A percentile compares a stretch with the other conserved stretches of the same genome.
These are phyloP conservation scores for Mycena rosella DNA, from an alignment of 768 basidiomycete genomes.

Conservation along the genomic window DNA sequence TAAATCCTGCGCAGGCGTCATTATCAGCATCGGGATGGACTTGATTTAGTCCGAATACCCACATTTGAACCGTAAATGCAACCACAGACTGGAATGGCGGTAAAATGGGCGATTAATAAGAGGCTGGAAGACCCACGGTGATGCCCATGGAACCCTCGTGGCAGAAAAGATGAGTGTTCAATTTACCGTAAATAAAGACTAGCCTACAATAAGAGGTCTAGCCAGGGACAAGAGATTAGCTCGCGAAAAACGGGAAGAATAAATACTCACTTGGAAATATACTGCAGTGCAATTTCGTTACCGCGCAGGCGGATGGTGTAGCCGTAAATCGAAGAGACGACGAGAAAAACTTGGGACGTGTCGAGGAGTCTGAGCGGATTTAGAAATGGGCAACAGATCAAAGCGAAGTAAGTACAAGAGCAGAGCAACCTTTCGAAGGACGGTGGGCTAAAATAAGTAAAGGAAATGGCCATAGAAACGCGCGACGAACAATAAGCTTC, in stretches of 20 bases:
- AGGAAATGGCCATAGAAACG: background rate
- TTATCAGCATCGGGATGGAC: background rate
- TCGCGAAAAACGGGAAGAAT: background rate
- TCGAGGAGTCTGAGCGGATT: conserved; percentile 33
- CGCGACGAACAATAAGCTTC: conserved; percentile 45
- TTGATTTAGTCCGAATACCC: conserved; percentile 8
- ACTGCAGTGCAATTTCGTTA: conserved; percentile 28
- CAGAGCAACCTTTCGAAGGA: conserved; percentile 34
- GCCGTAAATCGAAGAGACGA: conserved; percentile 29
- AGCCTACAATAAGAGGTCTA: conserved; percentile 31
- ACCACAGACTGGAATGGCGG: conserved; percentile 43
- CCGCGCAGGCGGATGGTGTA: conserved; percentile 31
- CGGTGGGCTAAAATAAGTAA: conserved; percentile 10
- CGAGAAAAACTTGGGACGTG: conserved; percentile 32
- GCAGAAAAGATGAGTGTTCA: background rate
- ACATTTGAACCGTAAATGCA: conserved; percentile 53
- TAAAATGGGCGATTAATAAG: background rate
- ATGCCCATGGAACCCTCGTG: conserved; percentile 51
- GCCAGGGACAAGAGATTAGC: background rate
- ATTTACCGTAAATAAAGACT: background rate
- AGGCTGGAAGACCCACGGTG: conserved; percentile 39
- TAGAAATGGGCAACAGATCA: conserved; percentile 5
- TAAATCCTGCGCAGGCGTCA: conserved; percentile 42
- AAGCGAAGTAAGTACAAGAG: conserved; percentile 29
- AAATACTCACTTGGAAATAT: conserved; percentile 29